Base-by-base conservation (phyloP, 177 flowering plant species). In the Vitis hybrid region DNA sequence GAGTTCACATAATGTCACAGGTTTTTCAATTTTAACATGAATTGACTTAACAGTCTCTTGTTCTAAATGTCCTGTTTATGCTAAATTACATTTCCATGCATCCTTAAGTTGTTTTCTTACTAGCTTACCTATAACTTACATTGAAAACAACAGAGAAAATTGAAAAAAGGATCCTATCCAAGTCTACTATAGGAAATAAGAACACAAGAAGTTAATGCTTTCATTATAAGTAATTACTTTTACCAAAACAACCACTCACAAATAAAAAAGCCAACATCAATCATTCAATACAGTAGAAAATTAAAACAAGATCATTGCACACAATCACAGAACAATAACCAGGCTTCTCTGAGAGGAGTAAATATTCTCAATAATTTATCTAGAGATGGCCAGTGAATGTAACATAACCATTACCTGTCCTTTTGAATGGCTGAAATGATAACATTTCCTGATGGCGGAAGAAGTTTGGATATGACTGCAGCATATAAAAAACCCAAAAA, bases 401-500 rank as follows among this genome's bases (percentile, higher is more conserved):
- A 24, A 9, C 10, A 11, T 54, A 27, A 51, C 46, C 7, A 32
- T 21, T 73, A 86, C 93, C 91, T 81, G 81, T 91, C 97, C 63
- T 79, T 86, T 77, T 88, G 97, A 53, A 91, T 75, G 41, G 90
- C 85, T 0, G 82, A 78, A 12, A 86, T 54, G 52, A 88, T 32
- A 11, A 70, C 75, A 67, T 85, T 87, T 18, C 75, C 72, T 11
- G 84, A 86, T 0, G 71, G 76, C 3, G 90, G 89, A 63, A 88
- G 83, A 62, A 88, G 82, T 85, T 88, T 86, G 15, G 90, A 84
- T 10, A 88, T 50, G 4, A 87, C 58, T n/a, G 91, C 87, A 49
- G 86, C 83, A 75, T 70, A 86, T 62, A 84, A 53, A 59, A 88
- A 91, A 2, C 74, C 77, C 46, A 71, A 5, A 46, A 87, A 82